Conservation (phyloP, 2,329 filamentous ascomycete genomes). For the Aspergillus oerlinghausenensis region DNA sequence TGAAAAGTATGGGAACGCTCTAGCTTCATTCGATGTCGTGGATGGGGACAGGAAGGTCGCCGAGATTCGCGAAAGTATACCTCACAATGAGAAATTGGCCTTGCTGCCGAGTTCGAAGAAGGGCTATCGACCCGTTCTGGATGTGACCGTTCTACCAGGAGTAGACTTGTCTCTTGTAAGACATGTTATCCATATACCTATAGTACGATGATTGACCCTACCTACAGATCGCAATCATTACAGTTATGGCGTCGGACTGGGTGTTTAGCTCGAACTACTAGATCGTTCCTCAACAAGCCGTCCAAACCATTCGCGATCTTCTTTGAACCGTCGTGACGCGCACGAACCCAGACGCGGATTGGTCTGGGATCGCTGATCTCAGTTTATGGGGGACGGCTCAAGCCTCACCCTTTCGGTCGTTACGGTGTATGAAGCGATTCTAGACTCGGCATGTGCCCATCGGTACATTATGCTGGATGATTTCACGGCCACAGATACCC, state of each 20-base stretch:
- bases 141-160: constrained; percentile 19
- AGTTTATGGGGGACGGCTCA: not conserved
- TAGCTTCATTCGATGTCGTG: constrained; percentile 16
- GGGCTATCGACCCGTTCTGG: constrained; percentile 21
- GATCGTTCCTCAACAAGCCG: not conserved
- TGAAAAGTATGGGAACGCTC: constrained; percentile 12
- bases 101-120: constrained; percentile 13
- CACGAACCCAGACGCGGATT: not conserved
- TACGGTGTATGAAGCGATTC: not conserved
- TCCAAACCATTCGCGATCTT: not conserved
- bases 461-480: not conserved
- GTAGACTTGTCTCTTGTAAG: constrained; percentile 24
- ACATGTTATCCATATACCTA: not conserved
- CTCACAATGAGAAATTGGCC: constrained; percentile 14
- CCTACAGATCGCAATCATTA: constrained; percentile 14
- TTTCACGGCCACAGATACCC: not conserved
- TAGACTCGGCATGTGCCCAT: not conserved
- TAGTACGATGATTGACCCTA: not conserved
- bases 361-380: not conserved
- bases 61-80: constrained; percentile 15
- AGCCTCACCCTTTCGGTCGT: not conserved
- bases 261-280: constrained; percentile 15
- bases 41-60: constrained; percentile 19
- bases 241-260: constrained; percentile 18
- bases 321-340: not conserved